Evolutionary conservation across 768 basidiomycete species (phyloP).

Genomic region (Tephrocybe sp.): DNA sequence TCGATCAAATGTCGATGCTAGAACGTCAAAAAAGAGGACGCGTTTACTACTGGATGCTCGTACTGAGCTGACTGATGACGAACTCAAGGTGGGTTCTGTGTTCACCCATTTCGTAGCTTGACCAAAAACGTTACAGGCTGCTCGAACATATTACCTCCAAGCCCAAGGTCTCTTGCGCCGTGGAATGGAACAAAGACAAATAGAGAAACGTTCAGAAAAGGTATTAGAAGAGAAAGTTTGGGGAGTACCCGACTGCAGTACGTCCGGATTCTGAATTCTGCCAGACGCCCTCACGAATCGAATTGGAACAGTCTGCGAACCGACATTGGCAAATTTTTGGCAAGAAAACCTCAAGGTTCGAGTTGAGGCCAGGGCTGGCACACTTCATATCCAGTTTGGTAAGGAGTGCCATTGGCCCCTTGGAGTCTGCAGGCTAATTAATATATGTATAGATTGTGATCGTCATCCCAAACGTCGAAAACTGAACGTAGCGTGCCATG

Average conservation of each 20-base stretch:
- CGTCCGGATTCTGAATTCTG: constrained; percentile 19
- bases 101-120: neutral
- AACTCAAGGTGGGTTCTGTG: constrained; percentile 55
- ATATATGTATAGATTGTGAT: constrained; percentile 27
- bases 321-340: constrained; percentile 73
- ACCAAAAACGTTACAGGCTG: constrained; percentile 34
- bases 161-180: constrained; percentile 54
- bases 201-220: constrained; percentile 51
- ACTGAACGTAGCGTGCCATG: constrained; percentile 15
- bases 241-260: constrained; percentile 64
- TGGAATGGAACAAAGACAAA: constrained; percentile 47
- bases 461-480: constrained; percentile 49
- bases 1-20: constrained; percentile 11
- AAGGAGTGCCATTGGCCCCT: constrained; percentile 21
- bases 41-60: constrained; percentile 65
- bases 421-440: neutral
- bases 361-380: constrained; percentile 57
- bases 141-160: constrained; percentile 65
- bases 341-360: constrained; percentile 66
- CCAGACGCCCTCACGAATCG: neutral
- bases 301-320: constrained; percentile 55
- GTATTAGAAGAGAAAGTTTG: constrained; percentile 64
- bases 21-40: constrained; percentile 48
- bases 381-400: constrained; percentile 34
- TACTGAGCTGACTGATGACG: constrained; percentile 80